Evolutionary conservation across 2,329 filamentous ascomycete species (phyloP).

Genomic region (Paracoccidioides lutzii): DNA sequence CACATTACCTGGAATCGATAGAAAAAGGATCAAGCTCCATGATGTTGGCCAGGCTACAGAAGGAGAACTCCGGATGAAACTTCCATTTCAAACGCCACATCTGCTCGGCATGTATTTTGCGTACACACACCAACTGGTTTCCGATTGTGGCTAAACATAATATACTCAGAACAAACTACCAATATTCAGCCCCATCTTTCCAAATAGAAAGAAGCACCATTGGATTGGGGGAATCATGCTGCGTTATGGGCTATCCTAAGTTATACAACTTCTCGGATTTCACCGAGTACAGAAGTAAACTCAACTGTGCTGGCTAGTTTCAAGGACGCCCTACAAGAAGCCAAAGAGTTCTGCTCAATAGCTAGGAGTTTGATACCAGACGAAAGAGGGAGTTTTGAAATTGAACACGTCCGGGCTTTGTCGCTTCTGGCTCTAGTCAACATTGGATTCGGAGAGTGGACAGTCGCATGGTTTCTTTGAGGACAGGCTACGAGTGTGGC

Average conservation of each 20-base stretch:
- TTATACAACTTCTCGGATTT: conserved; percentile 27
- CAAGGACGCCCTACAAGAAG: conserved; percentile 10
- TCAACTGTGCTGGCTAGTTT: background rate
- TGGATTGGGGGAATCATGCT: conserved; percentile 31
- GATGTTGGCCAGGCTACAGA: background rate
- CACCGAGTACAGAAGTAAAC: conserved; percentile 3
- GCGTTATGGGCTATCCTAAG: conserved; percentile 33
- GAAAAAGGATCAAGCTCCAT: background rate
- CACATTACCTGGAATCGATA: background rate
- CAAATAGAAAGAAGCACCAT: conserved; percentile 17
- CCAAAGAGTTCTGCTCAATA: conserved; percentile 25
- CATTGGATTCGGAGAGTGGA: conserved; percentile 34
- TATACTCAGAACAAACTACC: conserved; percentile 43
- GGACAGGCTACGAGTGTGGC: conserved; percentile 40
- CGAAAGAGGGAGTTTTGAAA: conserved; percentile 28
- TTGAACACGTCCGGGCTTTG: conserved; percentile 33
- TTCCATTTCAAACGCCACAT: conserved; percentile 40
- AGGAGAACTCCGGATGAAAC: conserved; percentile 13
- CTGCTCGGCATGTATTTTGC: conserved; percentile 46
- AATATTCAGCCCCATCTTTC: conserved; percentile 35
- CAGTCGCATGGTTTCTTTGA: conserved; percentile 41
- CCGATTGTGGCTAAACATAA: conserved; percentile 47
- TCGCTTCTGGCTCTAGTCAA: conserved; percentile 38
- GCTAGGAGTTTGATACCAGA: conserved; percentile 27
- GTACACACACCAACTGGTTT: conserved; percentile 45